A percentile compares a stretch with the other conserved stretches of the same genome.
phyloP scores from a whole-genome alignment of 768 basidiomycete species.

The Serendipita sp. region DNA sequence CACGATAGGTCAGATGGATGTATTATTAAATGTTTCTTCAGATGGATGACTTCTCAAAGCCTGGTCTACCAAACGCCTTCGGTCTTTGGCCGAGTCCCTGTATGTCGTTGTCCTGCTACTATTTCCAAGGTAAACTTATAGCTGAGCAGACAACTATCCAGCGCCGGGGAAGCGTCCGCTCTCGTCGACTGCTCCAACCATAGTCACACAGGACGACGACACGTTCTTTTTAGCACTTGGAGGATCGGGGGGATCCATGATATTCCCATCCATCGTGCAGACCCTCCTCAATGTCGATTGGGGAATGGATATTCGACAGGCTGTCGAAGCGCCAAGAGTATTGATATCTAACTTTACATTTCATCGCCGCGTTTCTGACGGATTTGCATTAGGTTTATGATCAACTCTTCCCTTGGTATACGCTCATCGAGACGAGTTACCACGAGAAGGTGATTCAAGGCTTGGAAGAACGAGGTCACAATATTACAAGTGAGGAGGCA shows the following conservation, averaged over 20 bases:
- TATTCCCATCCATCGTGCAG: conserved; percentile 68
- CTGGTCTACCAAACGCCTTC: conserved; percentile 69
- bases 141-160: conserved; percentile 62
- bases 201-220: conserved; percentile 62
- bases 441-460: conserved; percentile 38
- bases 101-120: conserved; percentile 20
- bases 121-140: neutral
- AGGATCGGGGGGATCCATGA: conserved; percentile 76
- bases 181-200: conserved; percentile 68
- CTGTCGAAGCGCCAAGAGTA: conserved; percentile 63
- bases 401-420: conserved; percentile 53
- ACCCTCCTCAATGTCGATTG: conserved; percentile 47
- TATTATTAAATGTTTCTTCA: conserved; percentile 14
- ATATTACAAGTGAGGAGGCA: conserved; percentile 36
- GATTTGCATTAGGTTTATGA: conserved; percentile 40
- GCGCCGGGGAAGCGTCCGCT: conserved; percentile 76
- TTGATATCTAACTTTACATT: neutral
- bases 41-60: conserved; percentile 89
- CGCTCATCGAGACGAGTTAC: conserved; percentile 49
- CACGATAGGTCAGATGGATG: neutral
- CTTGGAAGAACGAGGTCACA: conserved; percentile 50
- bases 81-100: conserved; percentile 72
- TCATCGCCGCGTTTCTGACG: neutral
- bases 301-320: conserved; percentile 61
- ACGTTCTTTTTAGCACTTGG: conserved; percentile 60